Conservation (phyloP, 768 basidiomycete genomes). For the Hericium coralloides region DNA sequence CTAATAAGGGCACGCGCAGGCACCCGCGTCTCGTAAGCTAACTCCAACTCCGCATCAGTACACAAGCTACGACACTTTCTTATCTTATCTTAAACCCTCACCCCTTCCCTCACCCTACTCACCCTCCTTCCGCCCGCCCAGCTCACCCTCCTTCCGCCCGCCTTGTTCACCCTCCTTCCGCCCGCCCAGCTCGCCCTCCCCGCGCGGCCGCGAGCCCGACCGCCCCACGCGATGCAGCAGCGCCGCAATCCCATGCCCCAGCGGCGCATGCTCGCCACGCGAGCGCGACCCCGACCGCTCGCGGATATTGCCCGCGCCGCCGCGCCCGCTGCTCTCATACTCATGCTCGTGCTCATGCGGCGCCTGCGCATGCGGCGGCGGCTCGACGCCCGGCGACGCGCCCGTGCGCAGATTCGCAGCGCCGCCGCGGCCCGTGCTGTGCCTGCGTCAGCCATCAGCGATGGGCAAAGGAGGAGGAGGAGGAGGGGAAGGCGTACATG, state of each 20-base stretch:
- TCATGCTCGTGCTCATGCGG: not conserved
- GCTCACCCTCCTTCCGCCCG: not conserved
- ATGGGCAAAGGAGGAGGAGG: not conserved
- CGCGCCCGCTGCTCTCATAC: conserved; percentile 42
- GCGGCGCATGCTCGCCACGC: conserved; percentile 16
- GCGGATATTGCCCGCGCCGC: conserved; percentile 52
- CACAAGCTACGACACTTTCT: too few relatives aligned
- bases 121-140: not conserved
- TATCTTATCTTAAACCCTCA: too few relatives aligned
- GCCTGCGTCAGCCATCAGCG: conserved; percentile 24
- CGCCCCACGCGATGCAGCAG: conserved; percentile 10
- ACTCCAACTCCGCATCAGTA: too few relatives aligned
- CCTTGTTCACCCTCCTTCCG: not conserved
- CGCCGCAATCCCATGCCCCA: conserved; percentile 11
- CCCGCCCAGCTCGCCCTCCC: not conserved
- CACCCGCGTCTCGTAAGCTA: too few relatives aligned
- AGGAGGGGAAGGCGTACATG: conserved; percentile 29
- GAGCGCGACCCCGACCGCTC: conserved; percentile 27
- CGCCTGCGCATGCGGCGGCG: conserved; percentile 1
- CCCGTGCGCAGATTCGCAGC: conserved; percentile 42
- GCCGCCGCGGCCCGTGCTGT: conserved; percentile 68
- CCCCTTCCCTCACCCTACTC: too few relatives aligned
- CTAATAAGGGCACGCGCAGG: too few relatives aligned
- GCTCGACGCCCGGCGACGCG: conserved; percentile 17
- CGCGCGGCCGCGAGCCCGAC: not conserved